phyloP scores from a whole-genome alignment of 805 yeast species.

The Sugiyamaella lignohabitans region DNA sequence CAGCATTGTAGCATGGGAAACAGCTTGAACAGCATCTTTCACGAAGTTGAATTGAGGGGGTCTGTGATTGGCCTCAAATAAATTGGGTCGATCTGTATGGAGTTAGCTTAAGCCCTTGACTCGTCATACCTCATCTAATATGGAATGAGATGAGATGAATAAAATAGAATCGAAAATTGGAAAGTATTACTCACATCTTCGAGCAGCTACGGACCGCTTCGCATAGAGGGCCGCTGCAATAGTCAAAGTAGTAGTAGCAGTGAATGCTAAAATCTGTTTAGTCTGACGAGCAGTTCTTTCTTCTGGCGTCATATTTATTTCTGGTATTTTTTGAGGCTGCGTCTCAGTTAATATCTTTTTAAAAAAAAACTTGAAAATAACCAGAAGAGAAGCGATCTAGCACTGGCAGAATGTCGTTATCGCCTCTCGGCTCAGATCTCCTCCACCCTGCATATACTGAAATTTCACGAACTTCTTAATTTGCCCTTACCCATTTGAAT shows the following conservation, averaged over 20 bases:
- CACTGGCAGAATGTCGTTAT: too few species aligned
- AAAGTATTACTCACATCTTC: conserved; percentile 42
- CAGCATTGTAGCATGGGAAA: conserved; percentile 69
- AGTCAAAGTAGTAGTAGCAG: conserved; percentile 66
- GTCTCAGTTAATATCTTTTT: background rate
- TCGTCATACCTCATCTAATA: background rate
- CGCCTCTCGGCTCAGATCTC: too few species aligned
- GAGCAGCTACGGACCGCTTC: conserved; percentile 60
- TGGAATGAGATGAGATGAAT: background rate
- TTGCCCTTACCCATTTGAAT: too few species aligned
- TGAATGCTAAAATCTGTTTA: conserved; percentile 63
- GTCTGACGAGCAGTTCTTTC: background rate
- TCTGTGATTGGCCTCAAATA: conserved; percentile 77
- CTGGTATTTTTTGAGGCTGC: too few species aligned
- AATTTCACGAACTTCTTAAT: too few species aligned
- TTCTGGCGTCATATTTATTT: background rate
- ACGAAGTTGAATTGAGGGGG: conserved; percentile 80
- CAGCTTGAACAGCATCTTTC: conserved; percentile 79
- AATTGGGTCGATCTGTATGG: conserved; percentile 52
- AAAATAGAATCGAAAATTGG: too few species aligned
- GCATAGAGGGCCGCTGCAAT: conserved; percentile 68
- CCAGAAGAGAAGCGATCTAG: too few species aligned
- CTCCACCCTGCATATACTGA: too few species aligned
- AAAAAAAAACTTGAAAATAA: too few species aligned
- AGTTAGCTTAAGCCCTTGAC: background rate